Conservation (phyloP, 23 red algal genomes). For the Gracilaria gracilis region DNA sequence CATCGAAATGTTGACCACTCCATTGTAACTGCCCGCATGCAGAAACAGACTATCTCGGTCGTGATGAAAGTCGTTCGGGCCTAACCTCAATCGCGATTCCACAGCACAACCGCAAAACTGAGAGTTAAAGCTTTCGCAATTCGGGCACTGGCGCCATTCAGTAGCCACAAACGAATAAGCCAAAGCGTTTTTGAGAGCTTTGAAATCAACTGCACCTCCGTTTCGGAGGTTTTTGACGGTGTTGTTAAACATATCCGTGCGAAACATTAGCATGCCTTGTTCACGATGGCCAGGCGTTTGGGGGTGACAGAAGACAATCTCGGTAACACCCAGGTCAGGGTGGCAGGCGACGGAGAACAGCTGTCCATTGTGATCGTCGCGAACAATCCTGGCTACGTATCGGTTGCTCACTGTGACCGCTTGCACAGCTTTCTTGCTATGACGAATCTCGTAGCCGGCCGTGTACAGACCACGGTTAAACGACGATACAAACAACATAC, state of each 20-base stretch:
- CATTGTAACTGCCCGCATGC: neutral
- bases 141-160: conserved; percentile 17
- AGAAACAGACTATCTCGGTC: neutral
- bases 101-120: conserved; percentile 15
- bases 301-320: conserved; percentile 6
- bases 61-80: neutral
- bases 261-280: conserved; percentile 19
- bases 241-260: conserved; percentile 1
- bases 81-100: neutral
- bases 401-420: neutral
- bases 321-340: neutral
- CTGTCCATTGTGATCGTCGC: neutral
- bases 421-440: neutral
- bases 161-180: neutral
- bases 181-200: neutral
- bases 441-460: neutral
- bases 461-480: conserved; percentile 14
- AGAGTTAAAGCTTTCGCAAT: neutral
- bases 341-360: conserved; percentile 5
- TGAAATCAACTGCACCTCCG: neutral
- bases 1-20: neutral
- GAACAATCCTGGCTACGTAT: neutral
- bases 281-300: conserved; percentile 18
- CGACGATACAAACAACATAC: conserved; percentile 2
- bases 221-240: neutral